These are phyloP conservation scores for Tylopilus rubrobrunneus DNA, from an alignment of 768 basidiomycete genomes.

Conservation along the genomic window DNA sequence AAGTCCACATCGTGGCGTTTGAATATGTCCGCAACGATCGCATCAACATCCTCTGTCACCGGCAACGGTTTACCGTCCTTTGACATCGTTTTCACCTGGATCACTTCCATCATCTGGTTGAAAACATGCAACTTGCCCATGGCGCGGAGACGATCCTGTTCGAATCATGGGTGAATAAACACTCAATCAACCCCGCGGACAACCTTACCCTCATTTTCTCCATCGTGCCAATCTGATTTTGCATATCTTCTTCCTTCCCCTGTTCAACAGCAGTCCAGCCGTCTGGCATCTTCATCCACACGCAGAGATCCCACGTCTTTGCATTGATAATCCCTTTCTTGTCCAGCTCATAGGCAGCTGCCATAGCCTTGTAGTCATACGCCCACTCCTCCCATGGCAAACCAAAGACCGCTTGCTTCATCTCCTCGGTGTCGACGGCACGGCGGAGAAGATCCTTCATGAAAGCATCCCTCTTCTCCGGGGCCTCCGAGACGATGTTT, in stretches of 20 bases:
- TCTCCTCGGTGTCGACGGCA: slow-evolving; percentile 28
- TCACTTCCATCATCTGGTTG: slow-evolving; percentile 31
- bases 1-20: slow-evolving; percentile 30
- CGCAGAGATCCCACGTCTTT: slow-evolving; percentile 28
- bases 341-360: slow-evolving; percentile 19
- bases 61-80: slow-evolving; percentile 19
- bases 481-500: slow-evolving; percentile 20
- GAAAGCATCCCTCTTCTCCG: slow-evolving; percentile 25
- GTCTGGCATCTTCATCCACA: slow-evolving; percentile 31
- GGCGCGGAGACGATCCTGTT: slow-evolving; percentile 24
- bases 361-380: slow-evolving; percentile 30
- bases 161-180: slow-evolving; percentile 1
- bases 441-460: slow-evolving; percentile 26
- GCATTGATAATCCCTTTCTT: slow-evolving; percentile 18
- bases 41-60: slow-evolving; percentile 30
- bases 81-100: slow-evolving; percentile 29
- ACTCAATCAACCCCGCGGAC: neutral
- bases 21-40: slow-evolving; percentile 31
- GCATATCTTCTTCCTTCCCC: slow-evolving; percentile 18
- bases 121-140: slow-evolving; percentile 32
- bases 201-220: slow-evolving; percentile 25
- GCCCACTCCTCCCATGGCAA: slow-evolving; percentile 27
- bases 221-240: slow-evolving; percentile 26
- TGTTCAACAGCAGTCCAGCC: slow-evolving; percentile 30
- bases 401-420: slow-evolving; percentile 22